Evolutionary conservation across 768 basidiomycete species (phyloP).

Genomic region (Mycena epipterygia): DNA sequence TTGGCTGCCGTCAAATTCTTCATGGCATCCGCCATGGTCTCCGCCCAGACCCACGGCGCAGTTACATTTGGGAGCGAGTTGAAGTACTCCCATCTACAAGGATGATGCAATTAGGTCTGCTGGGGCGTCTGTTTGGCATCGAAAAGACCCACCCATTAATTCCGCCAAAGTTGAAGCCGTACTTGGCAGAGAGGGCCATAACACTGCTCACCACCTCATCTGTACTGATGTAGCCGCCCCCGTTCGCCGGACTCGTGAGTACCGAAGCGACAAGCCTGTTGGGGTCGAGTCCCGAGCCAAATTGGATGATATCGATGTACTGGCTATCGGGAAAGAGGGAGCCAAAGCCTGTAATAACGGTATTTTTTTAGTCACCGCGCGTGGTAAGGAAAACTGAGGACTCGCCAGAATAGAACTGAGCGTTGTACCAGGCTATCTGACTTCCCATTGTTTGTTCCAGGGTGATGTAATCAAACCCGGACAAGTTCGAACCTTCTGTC

Average conservation of each 20-base stretch:
- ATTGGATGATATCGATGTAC: constrained; percentile 40
- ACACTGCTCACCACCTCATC: constrained; percentile 36
- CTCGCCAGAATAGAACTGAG: constrained; percentile 45
- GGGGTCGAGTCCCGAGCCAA: constrained; percentile 33
- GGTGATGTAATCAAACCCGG: constrained; percentile 42
- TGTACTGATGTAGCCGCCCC: constrained; percentile 35
- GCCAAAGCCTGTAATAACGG: too few relatives aligned
- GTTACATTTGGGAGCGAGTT: constrained; percentile 38
- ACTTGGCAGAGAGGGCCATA: constrained; percentile 31
- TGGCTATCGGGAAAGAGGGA: constrained; percentile 36
- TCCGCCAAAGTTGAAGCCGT: constrained; percentile 41
- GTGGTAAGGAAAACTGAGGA: too few relatives aligned
- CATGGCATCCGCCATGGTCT: constrained; percentile 25
- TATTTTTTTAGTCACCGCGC: too few relatives aligned
- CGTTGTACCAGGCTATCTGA: constrained; percentile 39
- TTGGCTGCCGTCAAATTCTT: constrained; percentile 1
- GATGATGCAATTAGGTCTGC: background rate
- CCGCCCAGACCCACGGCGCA: constrained; percentile 39
- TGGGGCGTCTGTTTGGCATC: background rate
- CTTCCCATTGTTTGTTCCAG: constrained; percentile 32
- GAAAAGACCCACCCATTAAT: constrained; percentile 36
- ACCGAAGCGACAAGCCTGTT: constrained; percentile 37
- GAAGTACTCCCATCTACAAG: constrained; percentile 42
- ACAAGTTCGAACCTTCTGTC: constrained; percentile 40
- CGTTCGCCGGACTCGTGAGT: constrained; percentile 40